Percentiles rank a stretch among this genome's conserved stretches.
Conservation (phyloP, 106 monocot genomes). For the Dendrobium chrysotoxum region DNA sequence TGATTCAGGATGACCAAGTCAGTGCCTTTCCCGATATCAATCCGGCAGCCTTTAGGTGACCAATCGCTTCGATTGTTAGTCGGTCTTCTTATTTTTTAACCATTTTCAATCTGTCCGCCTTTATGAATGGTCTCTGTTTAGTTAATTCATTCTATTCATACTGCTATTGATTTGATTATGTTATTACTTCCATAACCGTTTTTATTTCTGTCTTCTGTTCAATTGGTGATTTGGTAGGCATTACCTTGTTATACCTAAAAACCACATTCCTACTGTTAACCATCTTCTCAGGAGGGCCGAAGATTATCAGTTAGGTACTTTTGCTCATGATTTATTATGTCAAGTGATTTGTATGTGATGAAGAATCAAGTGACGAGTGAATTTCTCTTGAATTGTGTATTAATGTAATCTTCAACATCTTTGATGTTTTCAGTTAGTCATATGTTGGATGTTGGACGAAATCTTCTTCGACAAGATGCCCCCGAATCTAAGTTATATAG, state of each 20-base stretch:
- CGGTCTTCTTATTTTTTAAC: background rate
- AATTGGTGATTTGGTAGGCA: constrained; percentile 39
- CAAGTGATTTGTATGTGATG: background rate
- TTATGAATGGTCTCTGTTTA: background rate
- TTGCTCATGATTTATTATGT: constrained; percentile 3
- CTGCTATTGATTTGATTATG: background rate
- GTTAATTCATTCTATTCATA: background rate
- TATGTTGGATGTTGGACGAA: constrained; percentile 49
- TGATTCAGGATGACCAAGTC: constrained; percentile 48
- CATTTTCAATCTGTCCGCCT: background rate
- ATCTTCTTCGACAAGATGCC: constrained; percentile 42
- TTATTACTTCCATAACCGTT: background rate
- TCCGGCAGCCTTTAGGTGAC: constrained; percentile 71
- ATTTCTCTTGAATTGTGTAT: background rate
- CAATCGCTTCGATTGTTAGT: background rate
- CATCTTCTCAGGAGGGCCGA: constrained; percentile 47
- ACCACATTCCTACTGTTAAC: constrained; percentile 69
- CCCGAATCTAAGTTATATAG: constrained; percentile 38
- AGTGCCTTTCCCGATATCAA: constrained; percentile 74
- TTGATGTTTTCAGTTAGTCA: constrained; percentile 36
- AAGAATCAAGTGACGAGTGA: background rate
- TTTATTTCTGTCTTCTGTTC: background rate
- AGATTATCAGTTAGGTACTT: constrained; percentile 76
- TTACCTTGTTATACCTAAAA: constrained; percentile 75
- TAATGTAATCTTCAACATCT: constrained; percentile 3